These are phyloP conservation scores for Leccinum arenicola DNA, from an alignment of 768 basidiomycete genomes.

Conservation along the genomic window DNA sequence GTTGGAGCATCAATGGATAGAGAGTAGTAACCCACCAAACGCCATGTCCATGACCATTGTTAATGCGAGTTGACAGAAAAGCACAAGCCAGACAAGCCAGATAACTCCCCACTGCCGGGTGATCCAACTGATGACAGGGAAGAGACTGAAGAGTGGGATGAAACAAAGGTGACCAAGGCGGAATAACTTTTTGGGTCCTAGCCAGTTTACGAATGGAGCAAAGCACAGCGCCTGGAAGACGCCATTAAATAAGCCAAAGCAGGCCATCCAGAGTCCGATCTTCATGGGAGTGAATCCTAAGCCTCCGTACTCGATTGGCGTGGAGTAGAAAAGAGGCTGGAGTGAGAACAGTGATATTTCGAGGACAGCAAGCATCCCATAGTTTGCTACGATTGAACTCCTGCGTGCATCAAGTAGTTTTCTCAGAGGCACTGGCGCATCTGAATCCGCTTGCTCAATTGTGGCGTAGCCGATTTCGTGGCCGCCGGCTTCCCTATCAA, in stretches of 20 bases:
- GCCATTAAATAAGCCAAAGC: constrained; percentile 32
- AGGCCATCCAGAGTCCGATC: constrained; percentile 39
- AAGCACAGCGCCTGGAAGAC: constrained; percentile 33
- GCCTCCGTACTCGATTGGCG: constrained; percentile 34
- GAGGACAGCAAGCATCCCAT: constrained; percentile 33
- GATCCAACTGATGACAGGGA: constrained; percentile 30
- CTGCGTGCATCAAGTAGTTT: constrained; percentile 30
- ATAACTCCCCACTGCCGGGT: constrained; percentile 21
- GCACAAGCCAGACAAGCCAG: constrained; percentile 26
- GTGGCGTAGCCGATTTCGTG: constrained; percentile 16
- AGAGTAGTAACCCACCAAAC: constrained; percentile 23
- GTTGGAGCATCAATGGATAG: neutral
- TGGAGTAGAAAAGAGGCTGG: constrained; percentile 40
- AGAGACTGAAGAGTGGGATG: constrained; percentile 30
- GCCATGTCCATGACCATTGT: constrained; percentile 28
- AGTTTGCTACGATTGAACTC: constrained; percentile 35
- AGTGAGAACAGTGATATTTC: constrained; percentile 36
- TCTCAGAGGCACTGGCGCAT: constrained; percentile 25
- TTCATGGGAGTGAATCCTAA: constrained; percentile 34
- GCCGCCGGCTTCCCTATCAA: constrained; percentile 12
- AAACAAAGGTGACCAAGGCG: constrained; percentile 26
- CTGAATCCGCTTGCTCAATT: constrained; percentile 10
- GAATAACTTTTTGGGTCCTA: constrained; percentile 35
- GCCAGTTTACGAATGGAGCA: constrained; percentile 25
- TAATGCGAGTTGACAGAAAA: constrained; percentile 25